Evolutionary conservation across 2,329 filamentous ascomycete species (phyloP).

Genomic region (Neonectria hederae): DNA sequence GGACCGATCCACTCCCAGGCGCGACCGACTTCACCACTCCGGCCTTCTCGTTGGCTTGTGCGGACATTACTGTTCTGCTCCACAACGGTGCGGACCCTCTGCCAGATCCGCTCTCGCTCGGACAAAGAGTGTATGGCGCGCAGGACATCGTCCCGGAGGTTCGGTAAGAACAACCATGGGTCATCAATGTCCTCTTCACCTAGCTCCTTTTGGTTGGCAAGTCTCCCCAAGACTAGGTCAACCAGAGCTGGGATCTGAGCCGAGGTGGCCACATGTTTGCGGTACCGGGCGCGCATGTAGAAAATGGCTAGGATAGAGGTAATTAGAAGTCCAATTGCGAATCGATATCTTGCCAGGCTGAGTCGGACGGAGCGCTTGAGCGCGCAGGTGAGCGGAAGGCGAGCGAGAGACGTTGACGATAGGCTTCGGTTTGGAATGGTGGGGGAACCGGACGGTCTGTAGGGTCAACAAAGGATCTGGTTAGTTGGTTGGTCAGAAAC

Average conservation of each 20-base stretch:
- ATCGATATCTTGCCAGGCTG: slow-evolving; percentile 86
- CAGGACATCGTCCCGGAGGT: slow-evolving; percentile 90
- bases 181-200: slow-evolving; percentile 75
- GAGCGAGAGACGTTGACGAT: slow-evolving; percentile 88
- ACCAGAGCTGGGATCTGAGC: slow-evolving; percentile 85
- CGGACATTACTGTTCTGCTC: slow-evolving; percentile 95
- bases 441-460: slow-evolving; percentile 75
- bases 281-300: slow-evolving; percentile 73
- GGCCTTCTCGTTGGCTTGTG: slow-evolving; percentile 73
- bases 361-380: slow-evolving; percentile 80
- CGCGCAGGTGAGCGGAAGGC: slow-evolving; percentile 86
- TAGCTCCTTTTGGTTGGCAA: slow-evolving; percentile 86
- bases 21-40: slow-evolving; percentile 71
- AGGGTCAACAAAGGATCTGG: slow-evolving; percentile 78
- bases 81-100: slow-evolving; percentile 82
- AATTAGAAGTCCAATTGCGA: slow-evolving; percentile 77
- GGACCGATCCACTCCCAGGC: slow-evolving; percentile 78
- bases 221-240: slow-evolving; percentile 81
- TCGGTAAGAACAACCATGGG: slow-evolving; percentile 84
- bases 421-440: slow-evolving; percentile 71
- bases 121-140: slow-evolving; percentile 80
- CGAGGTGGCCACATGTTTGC: slow-evolving; percentile 70
- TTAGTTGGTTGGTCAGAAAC: slow-evolving; percentile 78
- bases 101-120: slow-evolving; percentile 85
- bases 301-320: slow-evolving; percentile 58